Conservation (phyloP, 441 rosid genomes). For the Rhodomyrtus psidioides region DNA sequence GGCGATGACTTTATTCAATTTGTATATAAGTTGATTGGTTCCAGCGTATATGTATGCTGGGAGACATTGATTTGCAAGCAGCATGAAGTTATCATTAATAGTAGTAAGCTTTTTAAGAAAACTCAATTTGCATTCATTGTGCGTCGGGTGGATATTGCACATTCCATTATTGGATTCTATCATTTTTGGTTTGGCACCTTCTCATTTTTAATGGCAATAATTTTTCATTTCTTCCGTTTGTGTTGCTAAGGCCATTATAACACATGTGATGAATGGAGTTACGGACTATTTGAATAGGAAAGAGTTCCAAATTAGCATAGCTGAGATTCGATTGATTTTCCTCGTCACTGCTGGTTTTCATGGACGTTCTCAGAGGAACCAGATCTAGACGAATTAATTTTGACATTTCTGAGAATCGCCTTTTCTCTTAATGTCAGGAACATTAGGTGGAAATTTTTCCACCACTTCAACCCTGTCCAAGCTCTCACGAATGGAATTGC, state of each 20-base stretch:
- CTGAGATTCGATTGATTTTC: background rate
- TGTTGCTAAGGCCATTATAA: background rate
- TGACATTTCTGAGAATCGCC: background rate
- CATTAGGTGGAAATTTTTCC: conserved; percentile 27
- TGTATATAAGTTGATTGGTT: background rate
- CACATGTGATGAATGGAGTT: background rate
- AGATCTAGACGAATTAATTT: background rate
- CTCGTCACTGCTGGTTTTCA: background rate
- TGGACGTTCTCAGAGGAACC: background rate
- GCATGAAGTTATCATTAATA: background rate
- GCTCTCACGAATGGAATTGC: conserved; percentile 18
- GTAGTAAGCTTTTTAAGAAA: background rate
- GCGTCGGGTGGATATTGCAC: background rate
- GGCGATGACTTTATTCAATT: background rate
- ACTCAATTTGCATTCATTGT: background rate
- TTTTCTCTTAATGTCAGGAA: conserved; percentile 10
- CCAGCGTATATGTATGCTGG: background rate
- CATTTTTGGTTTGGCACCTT: background rate
- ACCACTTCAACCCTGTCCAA: conserved; percentile 17
- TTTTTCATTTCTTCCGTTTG: background rate
- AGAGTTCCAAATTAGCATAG: background rate
- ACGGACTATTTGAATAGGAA: background rate
- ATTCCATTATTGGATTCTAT: background rate
- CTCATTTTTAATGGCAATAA: background rate
- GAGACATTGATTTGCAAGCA: background rate